These are phyloP conservation scores for Helicocarpus griseus DNA, from an alignment of 2,329 filamentous ascomycete genomes.

Conservation along the genomic window DNA sequence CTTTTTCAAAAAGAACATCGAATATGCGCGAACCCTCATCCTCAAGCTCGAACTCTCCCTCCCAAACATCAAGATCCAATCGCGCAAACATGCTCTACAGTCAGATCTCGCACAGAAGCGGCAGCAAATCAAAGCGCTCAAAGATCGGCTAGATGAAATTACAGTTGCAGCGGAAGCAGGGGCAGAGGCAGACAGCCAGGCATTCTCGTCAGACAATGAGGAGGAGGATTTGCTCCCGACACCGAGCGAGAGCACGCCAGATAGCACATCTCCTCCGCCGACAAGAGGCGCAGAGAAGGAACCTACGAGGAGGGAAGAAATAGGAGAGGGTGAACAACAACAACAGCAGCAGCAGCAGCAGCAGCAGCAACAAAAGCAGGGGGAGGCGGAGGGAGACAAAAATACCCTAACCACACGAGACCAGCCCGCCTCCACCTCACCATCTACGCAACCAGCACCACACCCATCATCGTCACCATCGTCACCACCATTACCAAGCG, in stretches of 20 bases:
- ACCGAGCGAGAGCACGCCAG: conserved; percentile 15
- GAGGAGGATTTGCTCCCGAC: conserved; percentile 21
- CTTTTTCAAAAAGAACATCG: conserved; percentile 31
- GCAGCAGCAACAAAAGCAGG: no score
- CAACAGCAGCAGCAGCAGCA: no score
- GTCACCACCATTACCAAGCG: conserved; percentile 11
- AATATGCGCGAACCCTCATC: conserved; percentile 35
- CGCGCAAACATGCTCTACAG: conserved; percentile 30
- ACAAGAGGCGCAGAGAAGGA: background rate
- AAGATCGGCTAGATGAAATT: conserved; percentile 24
- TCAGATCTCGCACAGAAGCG: conserved; percentile 31
- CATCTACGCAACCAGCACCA: background rate
- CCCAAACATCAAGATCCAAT: conserved; percentile 29
- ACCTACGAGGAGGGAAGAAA: conserved; percentile 3
- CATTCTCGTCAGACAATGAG: conserved; percentile 13
- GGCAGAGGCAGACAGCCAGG: conserved; percentile 4
- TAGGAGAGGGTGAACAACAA: background rate
- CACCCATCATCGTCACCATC: background rate
- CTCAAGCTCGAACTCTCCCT: conserved; percentile 32
- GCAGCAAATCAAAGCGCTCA: conserved; percentile 24
- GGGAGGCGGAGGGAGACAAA: background rate
- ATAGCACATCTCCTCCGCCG: conserved; percentile 3
- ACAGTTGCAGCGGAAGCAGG: conserved; percentile 17
- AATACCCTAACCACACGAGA: conserved; percentile 1
- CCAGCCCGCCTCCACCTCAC: background rate